Percentiles rank a stretch among this genome's conserved stretches.
Evolutionary conservation across 257 asterid species (phyloP).

Genomic region (Lithospermum erythrorhizon): DNA sequence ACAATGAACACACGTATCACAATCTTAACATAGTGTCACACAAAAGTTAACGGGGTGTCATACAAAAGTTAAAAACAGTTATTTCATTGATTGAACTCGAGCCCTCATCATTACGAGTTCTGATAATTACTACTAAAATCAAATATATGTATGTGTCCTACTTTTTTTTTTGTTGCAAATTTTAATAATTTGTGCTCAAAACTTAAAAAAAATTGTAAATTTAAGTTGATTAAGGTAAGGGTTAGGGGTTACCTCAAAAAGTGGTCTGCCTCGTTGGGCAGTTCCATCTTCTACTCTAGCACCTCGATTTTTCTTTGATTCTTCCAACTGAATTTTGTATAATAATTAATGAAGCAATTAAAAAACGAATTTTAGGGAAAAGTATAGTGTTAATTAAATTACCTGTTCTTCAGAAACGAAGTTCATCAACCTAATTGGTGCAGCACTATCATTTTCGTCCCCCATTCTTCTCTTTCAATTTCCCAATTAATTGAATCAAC

Average conservation of each 20-base stretch:
- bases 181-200: no score
- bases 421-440: constrained; percentile 65
- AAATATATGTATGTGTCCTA: no score
- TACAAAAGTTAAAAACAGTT: no score
- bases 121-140: no score
- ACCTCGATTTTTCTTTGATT: constrained; percentile 65
- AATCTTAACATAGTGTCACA: no score
- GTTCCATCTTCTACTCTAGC: constrained; percentile 93
- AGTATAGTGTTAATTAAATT: not conserved
- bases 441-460: not conserved
- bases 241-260: constrained; percentile 47
- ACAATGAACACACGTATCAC: no score
- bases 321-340: constrained; percentile 59
- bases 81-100: no score
- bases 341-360: not conserved
- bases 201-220: no score
- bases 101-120: no score
- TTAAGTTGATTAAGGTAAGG: not conserved
- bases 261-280: constrained; percentile 91
- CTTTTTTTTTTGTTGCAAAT: no score
- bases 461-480: not conserved
- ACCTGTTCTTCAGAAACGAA: constrained; percentile 94
- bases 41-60: no score
- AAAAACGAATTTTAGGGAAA: not conserved
- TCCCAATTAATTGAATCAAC: no score